These are phyloP conservation scores for Goffeauzyma gilvescens DNA, from an alignment of 768 basidiomycete genomes.

Conservation along the genomic window DNA sequence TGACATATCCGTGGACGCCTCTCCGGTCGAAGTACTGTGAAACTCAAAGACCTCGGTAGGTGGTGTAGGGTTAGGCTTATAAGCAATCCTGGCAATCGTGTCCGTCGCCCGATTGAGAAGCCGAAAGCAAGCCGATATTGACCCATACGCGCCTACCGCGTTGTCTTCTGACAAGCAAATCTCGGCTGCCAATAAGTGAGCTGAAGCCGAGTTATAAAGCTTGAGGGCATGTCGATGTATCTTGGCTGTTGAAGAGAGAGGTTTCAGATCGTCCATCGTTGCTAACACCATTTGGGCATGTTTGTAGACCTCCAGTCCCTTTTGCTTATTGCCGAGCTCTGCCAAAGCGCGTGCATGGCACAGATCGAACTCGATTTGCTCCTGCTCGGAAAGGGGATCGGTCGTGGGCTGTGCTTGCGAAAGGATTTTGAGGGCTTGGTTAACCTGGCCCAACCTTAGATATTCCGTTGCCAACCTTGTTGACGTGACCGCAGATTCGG, in stretches of 20 bases:
- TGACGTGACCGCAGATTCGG: slow-evolving; percentile 35
- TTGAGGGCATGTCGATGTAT: slow-evolving; percentile 43
- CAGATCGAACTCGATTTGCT: slow-evolving; percentile 42
- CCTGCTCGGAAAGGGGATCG: slow-evolving; percentile 39
- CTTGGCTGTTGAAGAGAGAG: slow-evolving; percentile 34
- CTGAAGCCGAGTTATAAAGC: slow-evolving; percentile 54
- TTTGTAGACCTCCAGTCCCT: not conserved
- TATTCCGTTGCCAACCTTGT: slow-evolving; percentile 64
- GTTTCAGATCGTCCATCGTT: no score
- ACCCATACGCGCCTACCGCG: slow-evolving; percentile 40
- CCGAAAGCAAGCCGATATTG: slow-evolving; percentile 50
- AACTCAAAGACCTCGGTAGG: slow-evolving; percentile 43
- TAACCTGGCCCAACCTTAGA: slow-evolving; percentile 51
- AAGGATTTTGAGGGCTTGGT: slow-evolving; percentile 37
- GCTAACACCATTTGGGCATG: no score
- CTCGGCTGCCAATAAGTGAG: slow-evolving; percentile 47
- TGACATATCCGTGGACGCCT: slow-evolving; percentile 2
- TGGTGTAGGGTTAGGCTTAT: slow-evolving; percentile 27
- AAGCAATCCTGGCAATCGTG: slow-evolving; percentile 41
- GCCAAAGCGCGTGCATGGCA: slow-evolving; percentile 51
- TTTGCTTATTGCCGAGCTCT: slow-evolving; percentile 39
- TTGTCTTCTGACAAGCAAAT: slow-evolving; percentile 52
- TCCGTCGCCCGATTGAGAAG: slow-evolving; percentile 66
- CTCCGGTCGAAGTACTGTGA: slow-evolving; percentile 28
- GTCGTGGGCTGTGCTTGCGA: slow-evolving; percentile 15